Evolutionary conservation across 495 filamentous ascomycete genomes (phyloP).

Genomic region (Aspergillus nidulans): DNA sequence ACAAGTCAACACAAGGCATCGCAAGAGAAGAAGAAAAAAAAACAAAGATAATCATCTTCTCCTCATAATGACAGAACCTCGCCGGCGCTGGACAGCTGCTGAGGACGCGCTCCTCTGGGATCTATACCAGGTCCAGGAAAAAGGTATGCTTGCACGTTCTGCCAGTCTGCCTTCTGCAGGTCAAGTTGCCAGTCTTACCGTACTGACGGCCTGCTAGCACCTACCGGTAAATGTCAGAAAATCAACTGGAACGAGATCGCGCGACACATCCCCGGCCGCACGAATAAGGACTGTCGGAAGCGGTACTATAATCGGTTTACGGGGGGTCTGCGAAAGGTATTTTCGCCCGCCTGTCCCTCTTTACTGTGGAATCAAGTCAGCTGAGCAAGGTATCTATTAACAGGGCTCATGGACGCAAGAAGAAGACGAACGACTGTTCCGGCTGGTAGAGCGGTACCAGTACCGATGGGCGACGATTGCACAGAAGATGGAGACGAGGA

Average conservation of each 20-base stretch:
- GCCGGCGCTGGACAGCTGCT: constrained; percentile 7
- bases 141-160: background rate
- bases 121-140: constrained; percentile 9
- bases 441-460: constrained; percentile 9
- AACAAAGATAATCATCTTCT: no score
- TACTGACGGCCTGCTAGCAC: background rate
- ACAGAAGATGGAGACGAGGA: constrained; percentile 12
- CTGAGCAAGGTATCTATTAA: background rate
- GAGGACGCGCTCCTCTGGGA: constrained; percentile 12
- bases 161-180: background rate
- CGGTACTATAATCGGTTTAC: constrained; percentile 13
- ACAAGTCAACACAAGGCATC: no score
- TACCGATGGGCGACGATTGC: constrained; percentile 12
- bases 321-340: constrained; percentile 8
- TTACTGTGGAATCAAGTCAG: no score
- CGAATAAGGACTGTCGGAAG: constrained; percentile 13
- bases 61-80: constrained; percentile 4
- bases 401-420: constrained; percentile 13
- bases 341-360: no score
- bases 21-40: no score
- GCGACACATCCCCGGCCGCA: constrained; percentile 8
- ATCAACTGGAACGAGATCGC: constrained; percentile 16
- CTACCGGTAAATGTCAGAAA: constrained; percentile 11
- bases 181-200: no score
- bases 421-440: constrained; percentile 4